Percentiles rank a stretch among this genome's conserved stretches.
These are phyloP conservation scores for Aspergillus fischeri DNA, from an alignment of 2,329 filamentous ascomycete genomes.

Conservation along the genomic window DNA sequence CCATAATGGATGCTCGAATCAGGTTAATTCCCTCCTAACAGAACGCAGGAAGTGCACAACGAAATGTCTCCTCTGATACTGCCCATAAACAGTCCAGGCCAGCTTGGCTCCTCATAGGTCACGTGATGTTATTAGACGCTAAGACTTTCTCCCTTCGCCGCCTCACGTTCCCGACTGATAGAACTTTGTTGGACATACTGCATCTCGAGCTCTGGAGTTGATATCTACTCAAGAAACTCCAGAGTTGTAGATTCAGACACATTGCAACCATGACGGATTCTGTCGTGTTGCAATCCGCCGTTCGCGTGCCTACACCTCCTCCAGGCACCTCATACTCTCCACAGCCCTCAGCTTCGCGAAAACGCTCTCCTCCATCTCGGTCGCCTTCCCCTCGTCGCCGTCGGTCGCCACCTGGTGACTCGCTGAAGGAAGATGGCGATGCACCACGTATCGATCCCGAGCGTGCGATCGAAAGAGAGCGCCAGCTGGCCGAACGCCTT, in stretches of 20 bases:
- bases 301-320: conserved; percentile 56
- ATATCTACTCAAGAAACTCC: conserved; percentile 5
- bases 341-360: conserved; percentile 48
- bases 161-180: conserved; percentile 9
- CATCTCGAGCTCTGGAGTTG: conserved; percentile 7
- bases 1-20: neutral
- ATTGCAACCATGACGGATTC: conserved; percentile 35
- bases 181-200: neutral
- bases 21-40: neutral
- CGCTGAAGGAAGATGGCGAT: conserved; percentile 31
- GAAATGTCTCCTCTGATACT: neutral
- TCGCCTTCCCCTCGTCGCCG: conserved; percentile 51
- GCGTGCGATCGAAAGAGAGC: conserved; percentile 47
- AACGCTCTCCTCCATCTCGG: conserved; percentile 54
- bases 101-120: conserved; percentile 16
- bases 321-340: conserved; percentile 47
- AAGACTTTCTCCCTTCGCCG: conserved; percentile 20
- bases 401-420: conserved; percentile 42
- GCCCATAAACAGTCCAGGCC: conserved; percentile 6
- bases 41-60: neutral
- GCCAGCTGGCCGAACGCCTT: conserved; percentile 50
- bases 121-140: conserved; percentile 16
- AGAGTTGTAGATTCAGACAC: conserved; percentile 16
- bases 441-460: conserved; percentile 49
- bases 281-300: conserved; percentile 51